phyloP scores from a whole-genome alignment of 139 green algal genomes.

The Coccomyxa sp. region DNA sequence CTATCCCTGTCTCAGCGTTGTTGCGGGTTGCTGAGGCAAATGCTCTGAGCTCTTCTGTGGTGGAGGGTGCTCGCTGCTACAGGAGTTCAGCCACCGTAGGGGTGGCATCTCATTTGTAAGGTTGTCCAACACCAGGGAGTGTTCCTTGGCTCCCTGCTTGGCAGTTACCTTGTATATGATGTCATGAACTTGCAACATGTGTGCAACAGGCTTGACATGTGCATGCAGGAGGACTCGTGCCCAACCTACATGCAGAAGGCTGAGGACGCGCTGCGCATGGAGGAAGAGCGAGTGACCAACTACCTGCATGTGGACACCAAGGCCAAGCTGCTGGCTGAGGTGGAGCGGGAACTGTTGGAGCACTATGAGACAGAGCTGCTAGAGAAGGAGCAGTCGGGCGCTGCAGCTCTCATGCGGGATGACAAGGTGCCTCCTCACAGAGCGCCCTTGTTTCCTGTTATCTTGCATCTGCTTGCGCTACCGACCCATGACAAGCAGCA shows the following conservation, averaged over 20 bases:
- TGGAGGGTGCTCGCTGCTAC: too few relatives aligned
- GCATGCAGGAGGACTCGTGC: slow-evolving; percentile 88
- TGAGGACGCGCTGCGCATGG: slow-evolving; percentile 77
- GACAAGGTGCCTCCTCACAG: slow-evolving; percentile 88
- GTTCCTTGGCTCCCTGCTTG: too few relatives aligned
- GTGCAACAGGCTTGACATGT: too few relatives aligned
- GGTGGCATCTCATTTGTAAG: too few relatives aligned
- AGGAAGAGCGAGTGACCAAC: slow-evolving; percentile 88
- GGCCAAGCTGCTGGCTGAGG: slow-evolving; percentile 81
- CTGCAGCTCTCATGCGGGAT: slow-evolving; percentile 83
- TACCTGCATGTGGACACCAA: slow-evolving; percentile 91
- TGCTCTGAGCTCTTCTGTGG: too few relatives aligned
- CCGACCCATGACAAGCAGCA: too few relatives aligned
- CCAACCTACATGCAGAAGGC: slow-evolving; percentile 97
- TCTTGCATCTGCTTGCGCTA: neutral
- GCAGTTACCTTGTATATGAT: too few relatives aligned
- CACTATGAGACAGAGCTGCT: slow-evolving; percentile 84
- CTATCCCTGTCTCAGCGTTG: too few relatives aligned
- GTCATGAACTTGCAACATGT: too few relatives aligned
- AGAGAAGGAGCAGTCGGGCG: slow-evolving; percentile 93
- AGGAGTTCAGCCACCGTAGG: too few relatives aligned
- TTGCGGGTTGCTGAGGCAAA: too few relatives aligned
- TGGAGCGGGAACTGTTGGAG: slow-evolving; percentile 86
- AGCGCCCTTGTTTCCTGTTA: neutral
- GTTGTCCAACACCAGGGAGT: too few relatives aligned